These are phyloP conservation scores for Hericium rajendrae DNA, from an alignment of 768 basidiomycete genomes.

Conservation along the genomic window DNA sequence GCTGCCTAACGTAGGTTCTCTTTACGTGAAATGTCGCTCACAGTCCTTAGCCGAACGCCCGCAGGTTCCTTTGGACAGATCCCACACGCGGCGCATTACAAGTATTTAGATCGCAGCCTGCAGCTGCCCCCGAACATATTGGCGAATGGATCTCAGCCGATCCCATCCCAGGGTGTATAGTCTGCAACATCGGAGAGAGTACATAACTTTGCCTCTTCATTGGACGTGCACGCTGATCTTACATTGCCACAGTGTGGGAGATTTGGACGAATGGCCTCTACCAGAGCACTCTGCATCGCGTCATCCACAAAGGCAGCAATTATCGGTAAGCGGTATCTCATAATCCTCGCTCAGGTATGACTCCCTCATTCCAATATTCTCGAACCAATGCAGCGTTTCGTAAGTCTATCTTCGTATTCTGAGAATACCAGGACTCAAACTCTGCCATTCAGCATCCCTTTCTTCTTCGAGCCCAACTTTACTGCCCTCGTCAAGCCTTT, in stretches of 20 bases:
- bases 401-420: conserved; percentile 26
- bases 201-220: conserved; percentile 19
- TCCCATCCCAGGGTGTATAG: conserved; percentile 73
- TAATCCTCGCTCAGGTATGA: background rate
- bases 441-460: conserved; percentile 52
- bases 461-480: conserved; percentile 92
- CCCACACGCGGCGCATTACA: conserved; percentile 73
- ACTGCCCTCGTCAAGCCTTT: conserved; percentile 60
- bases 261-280: conserved; percentile 85
- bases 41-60: background rate
- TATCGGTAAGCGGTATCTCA: conserved; percentile 34
- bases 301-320: conserved; percentile 66
- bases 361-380: background rate
- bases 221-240: background rate
- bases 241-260: conserved; percentile 65
- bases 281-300: conserved; percentile 81
- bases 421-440: background rate
- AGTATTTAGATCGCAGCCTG: conserved; percentile 53
- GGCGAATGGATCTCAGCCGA: conserved; percentile 73
- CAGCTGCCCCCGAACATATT: conserved; percentile 17
- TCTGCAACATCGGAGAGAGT: conserved; percentile 93
- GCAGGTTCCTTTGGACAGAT: conserved; percentile 83
- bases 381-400: conserved; percentile 47
- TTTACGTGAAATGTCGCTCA: too few species aligned
- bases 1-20: conserved; percentile 66